Base-by-base conservation (phyloP, 2,329 filamentous ascomycete genomes). In the Cordyceps farinosa region DNA sequence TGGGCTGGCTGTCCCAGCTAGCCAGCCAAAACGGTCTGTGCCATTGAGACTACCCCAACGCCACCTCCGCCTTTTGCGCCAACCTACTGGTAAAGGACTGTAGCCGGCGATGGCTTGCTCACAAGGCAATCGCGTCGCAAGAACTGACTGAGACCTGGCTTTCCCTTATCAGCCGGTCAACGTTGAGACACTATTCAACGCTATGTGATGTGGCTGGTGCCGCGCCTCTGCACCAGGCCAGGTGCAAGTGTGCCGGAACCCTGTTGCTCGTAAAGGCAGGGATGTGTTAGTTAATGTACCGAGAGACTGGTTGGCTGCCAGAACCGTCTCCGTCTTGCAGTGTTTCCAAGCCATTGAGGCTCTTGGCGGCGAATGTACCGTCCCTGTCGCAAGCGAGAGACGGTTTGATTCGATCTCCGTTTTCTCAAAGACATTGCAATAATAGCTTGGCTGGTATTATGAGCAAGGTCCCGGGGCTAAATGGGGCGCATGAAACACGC, bases 21-120 rank as follows among this genome's bases (percentile, higher is more conserved):
- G 22, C 22, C 56, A 47, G 34, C 34, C 34, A 50, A 48, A 44
- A 47, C 13, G 30, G 56, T 59, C 56, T 59, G 56, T 59, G 56
- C 56, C 56, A 50, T 38, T 22, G 11, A 13, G 32, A 32, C 56
- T 50, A 60, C 36, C 56, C 15, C 27, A 13, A 40, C 56, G 56
- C 56, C 47, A 51, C 27, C 56, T 59, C 56, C 56, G 47, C 56
- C 45, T 51, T 42, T 55, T 51, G 38, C 42, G n/a, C n/a, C 32
- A 40, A 32, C 47, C 29, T 50, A 27, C 32, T 11, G 27, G 27
- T 4, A 8, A 53, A 22, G 44, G 9, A 47, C 44, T n/a, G 27
- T 55, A 42, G 22, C 22, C 53, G 17, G 38, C 44, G 15, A 32
- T 50, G 15, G 34, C 32, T 30, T 38, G 32, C 36, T 15, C 55